Evolutionary conservation across 176 grass and related monocot species (phyloP), one percentile per base, ranked within the genome.

Genomic region (Panicum miliaceum): DNA sequence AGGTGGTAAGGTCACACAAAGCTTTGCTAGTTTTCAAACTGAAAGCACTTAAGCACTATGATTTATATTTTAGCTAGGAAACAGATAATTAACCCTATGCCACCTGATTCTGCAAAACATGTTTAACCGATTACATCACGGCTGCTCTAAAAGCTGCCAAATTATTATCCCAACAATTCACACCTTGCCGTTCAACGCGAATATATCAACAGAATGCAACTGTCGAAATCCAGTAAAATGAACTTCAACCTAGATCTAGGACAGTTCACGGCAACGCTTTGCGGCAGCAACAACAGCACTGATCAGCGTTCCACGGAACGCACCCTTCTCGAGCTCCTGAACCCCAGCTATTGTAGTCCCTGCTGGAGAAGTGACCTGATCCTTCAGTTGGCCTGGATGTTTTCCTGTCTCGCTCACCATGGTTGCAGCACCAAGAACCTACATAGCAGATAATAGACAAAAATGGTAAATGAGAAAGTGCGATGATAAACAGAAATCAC

Each of bases 341-440:
- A 99, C 87, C n/a, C 97, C 97, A 29, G 97, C 76, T 63, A 99
- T 99, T 25, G 97, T 99, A 29, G 97, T 99, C 58, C 97, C 97
- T 45, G 97, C 97, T n/a, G 97, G 97, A 64, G 97, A 99, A 42
- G 97, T 89, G 71, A 99, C 97, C 53, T 89, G 91, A 84, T 99
- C 97, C 81, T 99, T 99, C 67, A 99, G 93, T 57, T 96, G 86
- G 25, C 91, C 90, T 6, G 97, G 97, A 90, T 99, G 97, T 83
- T 92, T 96, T 61, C 91, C 91, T 0, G 89, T 99, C 70, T 94
- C 26, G 42, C 82, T 96, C 74, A 96, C 97, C 97, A 99, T 99
- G 66, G 97, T 81, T 86, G 97, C 90, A 81, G 93, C 97, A 71
- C 97, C 93, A 59, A 99, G 82, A 76, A 99, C 97, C 93, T 94